phyloP scores from a whole-genome alignment of 2,329 filamentous ascomycete species.

The Lecanoromycetidae sp. region DNA sequence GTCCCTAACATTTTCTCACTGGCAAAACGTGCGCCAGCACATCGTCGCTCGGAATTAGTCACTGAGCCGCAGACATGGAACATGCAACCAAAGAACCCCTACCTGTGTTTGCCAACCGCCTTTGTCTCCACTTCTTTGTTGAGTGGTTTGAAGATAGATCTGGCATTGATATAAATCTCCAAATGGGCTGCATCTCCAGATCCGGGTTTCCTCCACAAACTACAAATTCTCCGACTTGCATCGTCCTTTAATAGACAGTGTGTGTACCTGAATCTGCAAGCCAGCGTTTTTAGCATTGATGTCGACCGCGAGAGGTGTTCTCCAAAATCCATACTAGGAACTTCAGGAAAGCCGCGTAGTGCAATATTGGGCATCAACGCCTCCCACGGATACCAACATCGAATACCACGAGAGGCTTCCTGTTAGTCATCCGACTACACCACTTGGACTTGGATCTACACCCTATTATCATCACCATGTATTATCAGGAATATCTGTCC shows the following conservation, averaged over 20 bases:
- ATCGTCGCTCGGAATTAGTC: slow-evolving; percentile 49
- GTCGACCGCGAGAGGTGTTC: too few species aligned
- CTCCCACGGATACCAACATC: slow-evolving; percentile 3
- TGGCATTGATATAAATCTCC: slow-evolving; percentile 45
- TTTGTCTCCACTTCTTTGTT: slow-evolving; percentile 11
- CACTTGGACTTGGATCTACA: slow-evolving; percentile 5
- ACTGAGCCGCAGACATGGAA: slow-evolving; percentile 24
- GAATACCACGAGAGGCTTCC: background rate
- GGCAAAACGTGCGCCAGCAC: slow-evolving; percentile 80
- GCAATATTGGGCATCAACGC: slow-evolving; percentile 14
- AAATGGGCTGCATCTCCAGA: slow-evolving; percentile 33
- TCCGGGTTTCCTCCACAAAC: slow-evolving; percentile 8
- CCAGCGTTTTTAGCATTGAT: slow-evolving; percentile 4
- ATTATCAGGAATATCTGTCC: slow-evolving; percentile 20
- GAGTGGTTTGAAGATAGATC: slow-evolving; percentile 7
- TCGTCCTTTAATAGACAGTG: slow-evolving; percentile 4
- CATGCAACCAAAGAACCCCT: slow-evolving; percentile 9
- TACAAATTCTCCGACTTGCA: slow-evolving; percentile 14
- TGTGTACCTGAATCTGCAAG: slow-evolving; percentile 11
- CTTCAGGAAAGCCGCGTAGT: too few species aligned
- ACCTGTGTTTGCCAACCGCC: slow-evolving; percentile 12
- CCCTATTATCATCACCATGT: slow-evolving; percentile 13
- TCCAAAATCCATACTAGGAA: too few species aligned
- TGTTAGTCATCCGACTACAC: slow-evolving; percentile 6
- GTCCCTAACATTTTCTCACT: slow-evolving; percentile 59